phyloP scores from a whole-genome alignment of 805 yeast genomes.

The Hanseniaspora thailandica region DNA sequence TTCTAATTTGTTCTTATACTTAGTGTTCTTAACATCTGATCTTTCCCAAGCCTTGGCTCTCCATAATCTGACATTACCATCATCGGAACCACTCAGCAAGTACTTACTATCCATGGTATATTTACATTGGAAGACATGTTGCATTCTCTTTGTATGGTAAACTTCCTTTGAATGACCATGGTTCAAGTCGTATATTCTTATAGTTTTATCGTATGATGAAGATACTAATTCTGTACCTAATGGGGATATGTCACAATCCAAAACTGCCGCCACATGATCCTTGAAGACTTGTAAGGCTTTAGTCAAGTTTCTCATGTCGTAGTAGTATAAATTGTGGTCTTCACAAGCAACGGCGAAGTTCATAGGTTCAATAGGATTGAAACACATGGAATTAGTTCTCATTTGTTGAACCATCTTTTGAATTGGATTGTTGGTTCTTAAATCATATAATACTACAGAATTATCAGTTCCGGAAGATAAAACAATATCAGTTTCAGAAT shows the following conservation, averaged over 20 bases:
- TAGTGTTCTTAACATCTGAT: constrained; percentile 64
- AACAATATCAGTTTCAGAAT: constrained; percentile 74
- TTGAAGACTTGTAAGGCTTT: constrained; percentile 75
- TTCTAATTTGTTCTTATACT: constrained; percentile 72
- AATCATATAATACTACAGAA: constrained; percentile 78
- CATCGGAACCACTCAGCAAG: constrained; percentile 85
- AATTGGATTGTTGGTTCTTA: constrained; percentile 80
- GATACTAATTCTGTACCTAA: constrained; percentile 94
- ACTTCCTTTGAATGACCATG: constrained; percentile 92
- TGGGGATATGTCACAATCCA: constrained; percentile 91
- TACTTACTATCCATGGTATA: constrained; percentile 84
- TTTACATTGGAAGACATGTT: constrained; percentile 72
- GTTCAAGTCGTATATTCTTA: constrained; percentile 60
- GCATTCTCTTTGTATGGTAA: constrained; percentile 97
- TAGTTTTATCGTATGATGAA: constrained; percentile 88
- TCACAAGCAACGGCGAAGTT: constrained; percentile 85
- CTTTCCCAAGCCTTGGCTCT: constrained; percentile 77
- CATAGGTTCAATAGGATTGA: constrained; percentile 98
- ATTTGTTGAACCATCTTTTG: constrained; percentile 77
- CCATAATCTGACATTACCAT: constrained; percentile 92
- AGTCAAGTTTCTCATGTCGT: constrained; percentile 90
- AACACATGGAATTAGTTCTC: constrained; percentile 73
- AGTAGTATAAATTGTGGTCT: constrained; percentile 85
- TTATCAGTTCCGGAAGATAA: constrained; percentile 89
- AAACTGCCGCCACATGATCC: constrained; percentile 91